Evolutionary conservation across 2,329 filamentous ascomycete species (phyloP).

Genomic region (Ophiosphaerella narmari): DNA sequence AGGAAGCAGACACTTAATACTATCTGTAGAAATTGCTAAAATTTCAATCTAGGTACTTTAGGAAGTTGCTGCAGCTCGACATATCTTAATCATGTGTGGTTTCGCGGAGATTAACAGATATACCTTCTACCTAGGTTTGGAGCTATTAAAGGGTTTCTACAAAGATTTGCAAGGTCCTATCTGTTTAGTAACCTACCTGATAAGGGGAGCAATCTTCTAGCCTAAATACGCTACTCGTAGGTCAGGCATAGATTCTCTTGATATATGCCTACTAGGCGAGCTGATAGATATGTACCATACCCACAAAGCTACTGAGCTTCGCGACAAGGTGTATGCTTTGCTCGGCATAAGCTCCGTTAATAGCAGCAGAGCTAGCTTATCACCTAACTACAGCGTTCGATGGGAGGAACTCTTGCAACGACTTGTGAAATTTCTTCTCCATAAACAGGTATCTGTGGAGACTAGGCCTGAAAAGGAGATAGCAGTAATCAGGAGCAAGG

Average conservation of each 20-base stretch:
- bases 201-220: too few relatives aligned
- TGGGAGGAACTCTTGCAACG: constrained; percentile 14
- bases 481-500: too few relatives aligned
- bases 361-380: not conserved
- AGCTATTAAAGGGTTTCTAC: too few relatives aligned
- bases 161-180: too few relatives aligned
- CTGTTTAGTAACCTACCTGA: too few relatives aligned
- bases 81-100: constrained; percentile 13
- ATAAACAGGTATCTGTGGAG: constrained; percentile 13
- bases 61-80: constrained; percentile 19
- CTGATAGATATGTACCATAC: constrained; percentile 17
- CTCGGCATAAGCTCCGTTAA: constrained; percentile 9
- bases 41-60: constrained; percentile 13
- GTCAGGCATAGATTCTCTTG: not conserved
- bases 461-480: not conserved
- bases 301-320: constrained; percentile 7
- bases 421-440: constrained; percentile 11
- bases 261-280: constrained; percentile 9
- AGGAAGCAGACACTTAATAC: not conserved
- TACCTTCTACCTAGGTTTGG: too few relatives aligned
- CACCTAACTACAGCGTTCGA: constrained; percentile 10
- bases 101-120: not conserved
- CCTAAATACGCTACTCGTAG: too few relatives aligned
- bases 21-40: too few relatives aligned
- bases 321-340: constrained; percentile 16